These are phyloP conservation scores for Aspergillus sp. DNA, from an alignment of 2,329 filamentous ascomycete species.

Conservation along the genomic window DNA sequence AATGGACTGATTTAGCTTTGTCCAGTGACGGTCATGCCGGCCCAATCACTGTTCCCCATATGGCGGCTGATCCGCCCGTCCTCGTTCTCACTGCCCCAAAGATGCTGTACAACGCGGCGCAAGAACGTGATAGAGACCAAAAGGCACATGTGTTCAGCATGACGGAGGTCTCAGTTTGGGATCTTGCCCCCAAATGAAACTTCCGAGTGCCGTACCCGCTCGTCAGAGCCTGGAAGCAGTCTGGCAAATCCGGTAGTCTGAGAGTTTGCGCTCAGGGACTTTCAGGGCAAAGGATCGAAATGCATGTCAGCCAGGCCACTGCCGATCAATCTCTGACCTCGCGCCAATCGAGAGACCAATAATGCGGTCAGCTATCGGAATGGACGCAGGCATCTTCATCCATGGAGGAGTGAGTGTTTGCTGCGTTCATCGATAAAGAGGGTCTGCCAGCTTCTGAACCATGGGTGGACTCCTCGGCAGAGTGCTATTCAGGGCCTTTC, in stretches of 20 bases:
- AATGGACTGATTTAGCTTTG: background rate
- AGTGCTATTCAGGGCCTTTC: background rate
- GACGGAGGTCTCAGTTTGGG: background rate
- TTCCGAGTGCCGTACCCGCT: background rate
- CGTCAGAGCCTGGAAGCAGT: background rate
- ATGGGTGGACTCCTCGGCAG: background rate
- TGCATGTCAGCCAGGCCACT: slow-evolving; percentile 15
- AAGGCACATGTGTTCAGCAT: slow-evolving; percentile 2
- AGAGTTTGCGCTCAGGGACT: slow-evolving; percentile 9
- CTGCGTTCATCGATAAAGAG: slow-evolving; percentile 4
- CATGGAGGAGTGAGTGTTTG: background rate
- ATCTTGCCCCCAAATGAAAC: background rate
- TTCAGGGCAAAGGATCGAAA: slow-evolving; percentile 11
- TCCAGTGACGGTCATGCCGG: slow-evolving; percentile 5
- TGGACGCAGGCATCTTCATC: background rate
- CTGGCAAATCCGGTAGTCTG: background rate
- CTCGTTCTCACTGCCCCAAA: background rate
- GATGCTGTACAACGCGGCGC: slow-evolving; percentile 7
- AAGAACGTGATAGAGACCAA: background rate
- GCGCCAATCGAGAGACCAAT: slow-evolving; percentile 4
- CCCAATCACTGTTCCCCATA: slow-evolving; percentile 6
- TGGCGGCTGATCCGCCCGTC: slow-evolving; percentile 16
- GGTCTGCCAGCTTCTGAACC: background rate
- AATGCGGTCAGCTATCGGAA: background rate
- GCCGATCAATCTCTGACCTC: slow-evolving; percentile 9